Percentiles rank a stretch among this genome's conserved stretches.
These are phyloP conservation scores for Lipomyces starkeyi DNA, from an alignment of 805 yeast genomes.

Conservation along the genomic window DNA sequence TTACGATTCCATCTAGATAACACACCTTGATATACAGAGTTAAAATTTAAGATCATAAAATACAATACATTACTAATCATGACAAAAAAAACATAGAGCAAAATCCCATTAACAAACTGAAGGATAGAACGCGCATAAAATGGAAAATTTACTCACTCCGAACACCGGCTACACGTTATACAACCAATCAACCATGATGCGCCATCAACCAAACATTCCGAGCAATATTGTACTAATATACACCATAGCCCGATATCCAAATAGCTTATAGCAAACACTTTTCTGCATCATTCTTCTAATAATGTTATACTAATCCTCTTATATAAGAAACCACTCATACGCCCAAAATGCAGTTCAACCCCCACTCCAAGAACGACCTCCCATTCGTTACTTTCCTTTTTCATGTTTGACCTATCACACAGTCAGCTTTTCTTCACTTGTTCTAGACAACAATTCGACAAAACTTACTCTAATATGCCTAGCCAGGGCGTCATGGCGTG, in stretches of 20 bases:
- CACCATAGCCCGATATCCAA: background rate
- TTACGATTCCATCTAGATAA: background rate
- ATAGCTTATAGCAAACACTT: slow-evolving; percentile 1
- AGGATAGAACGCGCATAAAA: background rate
- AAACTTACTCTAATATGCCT: slow-evolving; percentile 82
- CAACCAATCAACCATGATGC: background rate
- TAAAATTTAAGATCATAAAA: background rate
- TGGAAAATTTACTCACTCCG: background rate
- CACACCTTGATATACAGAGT: background rate
- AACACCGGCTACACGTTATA: background rate
- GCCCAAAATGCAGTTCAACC: slow-evolving; percentile 12
- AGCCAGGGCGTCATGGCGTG: slow-evolving; percentile 92
- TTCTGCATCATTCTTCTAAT: background rate
- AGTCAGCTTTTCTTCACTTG: background rate
- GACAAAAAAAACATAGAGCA: background rate
- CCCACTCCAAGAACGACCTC: background rate
- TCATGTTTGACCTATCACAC: slow-evolving; percentile 31
- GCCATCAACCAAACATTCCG: background rate
- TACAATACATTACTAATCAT: background rate
- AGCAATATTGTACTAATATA: background rate
- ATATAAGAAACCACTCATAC: slow-evolving; percentile 13
- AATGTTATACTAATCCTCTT: background rate
- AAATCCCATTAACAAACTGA: background rate
- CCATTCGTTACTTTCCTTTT: slow-evolving; percentile 27
- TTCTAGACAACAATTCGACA: background rate